Base-by-base conservation (phyloP, 169 alveolate species). In the Fabrea salina region DNA sequence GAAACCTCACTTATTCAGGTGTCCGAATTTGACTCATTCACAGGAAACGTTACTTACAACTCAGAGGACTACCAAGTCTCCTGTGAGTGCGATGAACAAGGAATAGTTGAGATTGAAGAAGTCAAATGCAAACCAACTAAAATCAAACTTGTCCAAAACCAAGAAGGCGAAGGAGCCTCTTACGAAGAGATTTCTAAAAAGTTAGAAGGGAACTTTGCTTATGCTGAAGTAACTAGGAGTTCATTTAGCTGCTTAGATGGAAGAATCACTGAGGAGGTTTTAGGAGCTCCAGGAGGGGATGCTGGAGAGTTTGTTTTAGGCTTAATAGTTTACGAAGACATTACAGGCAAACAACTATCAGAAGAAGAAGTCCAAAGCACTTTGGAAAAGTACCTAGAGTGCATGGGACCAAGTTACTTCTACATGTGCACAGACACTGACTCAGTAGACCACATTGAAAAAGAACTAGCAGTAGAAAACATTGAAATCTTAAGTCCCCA, bases 201-300 rank as follows among this genome's bases (percentile, higher is more conserved):
- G 25, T 41, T 84, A 8, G 30, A 54, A 64, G 77, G 75, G 27
- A 80, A 75, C 33, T 50, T 80, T 0, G n/a, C 81, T 53, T 84
- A 79, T 57, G 84, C 79, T 0, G 70, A 80, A 44, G 80, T 84
- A 1, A 84, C 61, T 44, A 58, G 57, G 1, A 47, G 50, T 35
- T 58, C 79, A 50, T 84, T 79, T 67, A 58, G 77, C 44, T 80
- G 86, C 49, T 43, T 80, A 47, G 90, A 84, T 75, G 90, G 90
- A 50, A 67, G 90, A 47, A 80, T 47, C 41, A 67, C 40, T 25
- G 74, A 74, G 7, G 74, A 58, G 30, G 51, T 74, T 0, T 71
- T 84, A 41, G 85, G 86, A 37, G 76, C 90, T 19, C 86, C 86
- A 0, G 90, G 90, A 35, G 90, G 90, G 7, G 90, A 84, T 80